Evolutionary conservation across 495 filamentous ascomycete genomes (phyloP).

Genomic region (Parmelia sp.): DNA sequence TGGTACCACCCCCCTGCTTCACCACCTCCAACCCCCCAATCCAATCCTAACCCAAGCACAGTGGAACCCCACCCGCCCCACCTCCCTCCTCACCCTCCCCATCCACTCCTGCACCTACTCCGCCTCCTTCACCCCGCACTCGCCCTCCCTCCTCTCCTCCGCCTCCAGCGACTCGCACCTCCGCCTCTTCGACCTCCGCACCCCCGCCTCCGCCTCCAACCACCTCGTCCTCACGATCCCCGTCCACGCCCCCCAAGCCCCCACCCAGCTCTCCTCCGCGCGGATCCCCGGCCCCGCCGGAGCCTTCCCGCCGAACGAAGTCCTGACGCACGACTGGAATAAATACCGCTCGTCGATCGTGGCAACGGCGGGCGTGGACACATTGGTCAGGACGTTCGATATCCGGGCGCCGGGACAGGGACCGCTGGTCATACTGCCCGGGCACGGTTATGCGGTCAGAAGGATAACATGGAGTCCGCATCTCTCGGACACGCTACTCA

Average conservation of each 20-base stretch:
- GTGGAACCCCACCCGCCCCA: constrained; percentile 70
- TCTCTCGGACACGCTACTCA: constrained; percentile 73
- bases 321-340: constrained; percentile 97
- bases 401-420: constrained; percentile 66
- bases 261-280: constrained; percentile 31
- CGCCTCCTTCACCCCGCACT: constrained; percentile 72
- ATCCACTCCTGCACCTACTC: constrained; percentile 89
- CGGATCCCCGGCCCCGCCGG: constrained; percentile 14
- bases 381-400: constrained; percentile 79
- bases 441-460: constrained; percentile 87
- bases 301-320: constrained; percentile 60
- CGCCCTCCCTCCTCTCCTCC: constrained; percentile 67
- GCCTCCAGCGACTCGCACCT: constrained; percentile 81
- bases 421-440: constrained; percentile 62
- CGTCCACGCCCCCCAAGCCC: constrained; percentile 58
- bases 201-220: constrained; percentile 71
- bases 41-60: constrained; percentile 17
- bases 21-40: not conserved
- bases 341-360: constrained; percentile 82
- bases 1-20: constrained; percentile 46
- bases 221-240: constrained; percentile 72
- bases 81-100: constrained; percentile 75
- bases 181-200: constrained; percentile 83
- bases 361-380: constrained; percentile 87
- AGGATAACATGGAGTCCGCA: constrained; percentile 87